Conservation (phyloP, 768 basidiomycete genomes). For the Lactifluus subvellereus region DNA sequence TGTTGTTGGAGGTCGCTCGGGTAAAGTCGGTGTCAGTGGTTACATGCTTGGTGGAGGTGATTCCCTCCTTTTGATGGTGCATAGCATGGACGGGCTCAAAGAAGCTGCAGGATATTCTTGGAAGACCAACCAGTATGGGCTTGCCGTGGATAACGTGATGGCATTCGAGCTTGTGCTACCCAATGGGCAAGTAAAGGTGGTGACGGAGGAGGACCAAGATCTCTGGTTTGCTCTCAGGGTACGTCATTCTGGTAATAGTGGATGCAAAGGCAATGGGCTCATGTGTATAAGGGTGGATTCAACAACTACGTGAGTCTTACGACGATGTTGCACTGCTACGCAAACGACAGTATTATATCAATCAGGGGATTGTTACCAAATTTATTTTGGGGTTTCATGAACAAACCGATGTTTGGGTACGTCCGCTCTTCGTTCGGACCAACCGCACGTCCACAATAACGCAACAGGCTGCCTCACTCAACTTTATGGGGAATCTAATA, state of each 20-base stretch:
- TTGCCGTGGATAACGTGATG: not conserved
- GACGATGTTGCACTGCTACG: not conserved
- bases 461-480: constrained; percentile 1
- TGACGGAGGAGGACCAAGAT: not conserved
- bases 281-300: constrained; percentile 1
- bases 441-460: not conserved
- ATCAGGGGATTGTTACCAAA: constrained; percentile 18
- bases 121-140: not conserved
- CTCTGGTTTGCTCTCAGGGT: constrained; percentile 7
- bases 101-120: not conserved
- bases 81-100: too few relatives aligned
- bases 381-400: constrained; percentile 8
- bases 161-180: constrained; percentile 6
- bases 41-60: not conserved
- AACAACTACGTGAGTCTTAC: constrained; percentile 12
- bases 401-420: constrained; percentile 18
- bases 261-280: not conserved
- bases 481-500: not conserved
- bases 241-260: not conserved
- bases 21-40: not conserved
- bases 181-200: not conserved
- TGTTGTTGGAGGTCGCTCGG: not conserved
- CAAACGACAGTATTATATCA: too few relatives aligned
- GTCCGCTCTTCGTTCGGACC: not conserved
- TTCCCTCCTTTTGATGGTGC: not conserved